Base-by-base conservation (phyloP, 768 basidiomycete species). In the Cystobasidium tubakii region DNA sequence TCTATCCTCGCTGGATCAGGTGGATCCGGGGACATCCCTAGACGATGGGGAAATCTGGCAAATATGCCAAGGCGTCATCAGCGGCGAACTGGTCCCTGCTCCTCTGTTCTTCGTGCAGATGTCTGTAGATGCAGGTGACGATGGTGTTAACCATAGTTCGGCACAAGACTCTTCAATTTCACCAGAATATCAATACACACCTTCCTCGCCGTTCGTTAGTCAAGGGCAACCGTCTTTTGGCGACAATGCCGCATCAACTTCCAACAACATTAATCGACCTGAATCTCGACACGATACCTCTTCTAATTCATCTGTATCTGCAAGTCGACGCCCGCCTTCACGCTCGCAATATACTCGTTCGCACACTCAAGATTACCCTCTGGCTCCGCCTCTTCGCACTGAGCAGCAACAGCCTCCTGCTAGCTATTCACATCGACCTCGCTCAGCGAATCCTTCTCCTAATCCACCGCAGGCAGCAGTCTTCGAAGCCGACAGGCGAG, bases 1-100 rank as follows among this genome's bases (percentile, higher is more conserved):
- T 83, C 89, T 88, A 75, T 95, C 92, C 0, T 90, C 91, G 81
- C 89, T 96, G 78, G 90, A 90, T 73, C 85, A 86, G 31, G 88
- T 84, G 76, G 89, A 89, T 21, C 85, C 89, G 54, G 87, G 90
- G 2, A 87, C 88, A 17, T 86, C 92, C 7, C 82, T 96, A 36
- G 82, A 85, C 15, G 86, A 89, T 75, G 88, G 91, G 33, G 84
- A 83, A 74, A 83, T 98, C 6, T 85, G 90, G 78, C 84, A 86
- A 21, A 84, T 93, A 42, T 92, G 91, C 80, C 72, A 64, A 65
- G 60, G 62, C 36, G 72, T 65, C 60, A 13, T 55, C 50, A 19
- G 23, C 42, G 66, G 46, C 66, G 36, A 74, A 39, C 31, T 62
- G 23, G 27, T 62, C 4, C 39, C 55, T 42, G 50, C 66, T n/a